These are phyloP conservation scores for Tetragonia tetragonoides DNA, from an alignment of 148 eudicot genomes.

Conservation along the genomic window DNA sequence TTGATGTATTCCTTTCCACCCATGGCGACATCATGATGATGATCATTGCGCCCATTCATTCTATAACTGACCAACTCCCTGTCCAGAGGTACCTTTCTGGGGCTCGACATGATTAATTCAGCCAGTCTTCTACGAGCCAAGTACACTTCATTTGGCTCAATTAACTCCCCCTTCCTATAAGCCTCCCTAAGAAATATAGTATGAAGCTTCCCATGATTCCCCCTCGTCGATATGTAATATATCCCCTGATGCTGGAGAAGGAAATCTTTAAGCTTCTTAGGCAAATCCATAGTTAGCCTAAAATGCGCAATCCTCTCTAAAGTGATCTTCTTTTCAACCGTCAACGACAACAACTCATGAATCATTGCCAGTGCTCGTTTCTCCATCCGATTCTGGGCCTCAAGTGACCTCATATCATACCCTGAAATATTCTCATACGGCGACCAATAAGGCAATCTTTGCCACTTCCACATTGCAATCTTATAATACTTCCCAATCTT, in stretches of 20 bases:
- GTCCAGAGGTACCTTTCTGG: slow-evolving; percentile 60
- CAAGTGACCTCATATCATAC: slow-evolving; percentile 83
- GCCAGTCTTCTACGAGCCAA: slow-evolving; percentile 84
- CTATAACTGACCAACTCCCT: slow-evolving; percentile 52
- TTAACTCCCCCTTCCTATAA: slow-evolving; percentile 76
- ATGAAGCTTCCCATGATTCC: slow-evolving; percentile 93
- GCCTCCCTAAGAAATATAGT: slow-evolving; percentile 93
- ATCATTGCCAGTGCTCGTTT: slow-evolving; percentile 82
- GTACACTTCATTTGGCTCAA: slow-evolving; percentile 86
- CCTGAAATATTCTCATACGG: slow-evolving; percentile 87
- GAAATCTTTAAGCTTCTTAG: slow-evolving; percentile 84
- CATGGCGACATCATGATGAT: slow-evolving; percentile 22
- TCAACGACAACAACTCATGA: slow-evolving; percentile 80
- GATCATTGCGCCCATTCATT: slow-evolving; percentile 35
- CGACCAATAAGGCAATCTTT: slow-evolving; percentile 94
- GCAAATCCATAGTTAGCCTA: slow-evolving; percentile 69
- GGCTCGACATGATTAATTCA: slow-evolving; percentile 61
- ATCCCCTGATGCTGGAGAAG: slow-evolving; percentile 93
- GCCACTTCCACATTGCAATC: slow-evolving; percentile 99
- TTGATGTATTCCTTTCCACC: slow-evolving; percentile 14
- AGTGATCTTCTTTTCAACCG: slow-evolving; percentile 95
- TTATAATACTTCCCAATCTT: slow-evolving; percentile 77
- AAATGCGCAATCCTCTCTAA: slow-evolving; percentile 97
- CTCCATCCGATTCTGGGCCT: slow-evolving; percentile 92
- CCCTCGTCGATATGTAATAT: slow-evolving; percentile 90